Evolutionary conservation across 768 basidiomycete species (phyloP).

Genomic region (Clavaria fumosa): DNA sequence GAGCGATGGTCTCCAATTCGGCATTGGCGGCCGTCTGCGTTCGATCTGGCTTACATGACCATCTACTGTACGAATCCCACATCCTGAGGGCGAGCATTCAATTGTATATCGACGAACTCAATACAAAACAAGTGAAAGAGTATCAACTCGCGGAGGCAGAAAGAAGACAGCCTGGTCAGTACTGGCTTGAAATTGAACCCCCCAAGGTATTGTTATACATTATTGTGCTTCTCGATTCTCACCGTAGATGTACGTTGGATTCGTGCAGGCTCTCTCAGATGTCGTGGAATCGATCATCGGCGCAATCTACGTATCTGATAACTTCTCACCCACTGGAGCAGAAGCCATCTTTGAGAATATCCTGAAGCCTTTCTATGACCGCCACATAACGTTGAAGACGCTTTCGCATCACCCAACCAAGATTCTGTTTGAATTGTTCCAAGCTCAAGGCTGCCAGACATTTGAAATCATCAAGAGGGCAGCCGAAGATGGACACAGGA

Average conservation of each 20-base stretch:
- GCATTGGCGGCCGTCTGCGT: conserved; percentile 66
- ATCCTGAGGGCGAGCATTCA: conserved; percentile 35
- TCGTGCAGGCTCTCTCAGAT: conserved; percentile 55
- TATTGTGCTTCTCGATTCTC: too few relatives aligned
- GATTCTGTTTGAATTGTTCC: conserved; percentile 55
- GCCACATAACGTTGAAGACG: conserved; percentile 56
- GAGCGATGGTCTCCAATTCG: conserved; percentile 76
- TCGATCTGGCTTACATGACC: conserved; percentile 44
- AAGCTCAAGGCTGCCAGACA: conserved; percentile 53
- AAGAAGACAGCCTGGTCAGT: conserved; percentile 42
- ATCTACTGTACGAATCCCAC: conserved; percentile 43
- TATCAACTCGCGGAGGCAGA: conserved; percentile 30
- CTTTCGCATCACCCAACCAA: conserved; percentile 68
- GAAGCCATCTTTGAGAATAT: conserved; percentile 51
- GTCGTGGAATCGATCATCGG: conserved; percentile 70
- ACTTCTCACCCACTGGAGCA: conserved; percentile 44
- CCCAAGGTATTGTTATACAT: conserved; percentile 55
- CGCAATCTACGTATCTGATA: conserved; percentile 65
- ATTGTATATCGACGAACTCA: conserved; percentile 35
- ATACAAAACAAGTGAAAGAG: conserved; percentile 32
- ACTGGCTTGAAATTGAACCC: conserved; percentile 63
- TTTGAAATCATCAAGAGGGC: conserved; percentile 46
- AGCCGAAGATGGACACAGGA: conserved; percentile 15
- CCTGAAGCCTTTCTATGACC: conserved; percentile 66
- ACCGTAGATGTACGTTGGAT: too few relatives aligned